A percentile compares a stretch with the other conserved stretches of the same genome.
phyloP scores from a whole-genome alignment of 257 asterid species.

The Fraxinus cuspidata region DNA sequence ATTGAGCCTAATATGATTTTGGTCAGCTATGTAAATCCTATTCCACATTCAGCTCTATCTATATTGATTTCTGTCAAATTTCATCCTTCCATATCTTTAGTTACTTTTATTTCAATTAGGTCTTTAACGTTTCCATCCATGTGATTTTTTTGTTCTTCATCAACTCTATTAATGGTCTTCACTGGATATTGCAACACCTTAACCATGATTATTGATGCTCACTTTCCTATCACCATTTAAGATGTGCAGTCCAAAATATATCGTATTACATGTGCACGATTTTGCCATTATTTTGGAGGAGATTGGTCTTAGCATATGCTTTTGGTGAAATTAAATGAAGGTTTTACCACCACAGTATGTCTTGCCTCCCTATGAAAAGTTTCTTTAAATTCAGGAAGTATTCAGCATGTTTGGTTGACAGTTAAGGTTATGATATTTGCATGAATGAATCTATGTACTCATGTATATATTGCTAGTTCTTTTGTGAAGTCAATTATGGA shows the following conservation, averaged over 20 bases:
- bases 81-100: neutral
- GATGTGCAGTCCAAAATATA: neutral
- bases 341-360: neutral
- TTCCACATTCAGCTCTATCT: neutral
- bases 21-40: slow-evolving; percentile 2
- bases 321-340: neutral
- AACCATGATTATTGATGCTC: neutral
- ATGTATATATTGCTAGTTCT: neutral
- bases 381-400: neutral
- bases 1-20: neutral
- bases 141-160: neutral
- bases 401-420: neutral
- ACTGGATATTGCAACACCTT: neutral
- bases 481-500: neutral
- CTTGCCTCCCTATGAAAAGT: neutral
- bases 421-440: neutral
- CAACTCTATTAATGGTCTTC: neutral
- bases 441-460: neutral
- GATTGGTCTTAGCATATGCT: neutral
- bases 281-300: neutral
- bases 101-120: neutral
- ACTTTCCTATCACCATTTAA: neutral
- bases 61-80: slow-evolving; percentile 3
- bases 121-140: neutral
- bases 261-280: neutral